Percentiles rank a stretch among this genome's conserved stretches.
phyloP scores from a whole-genome alignment of 306 rosid genomes.

The Malus asiatica region DNA sequence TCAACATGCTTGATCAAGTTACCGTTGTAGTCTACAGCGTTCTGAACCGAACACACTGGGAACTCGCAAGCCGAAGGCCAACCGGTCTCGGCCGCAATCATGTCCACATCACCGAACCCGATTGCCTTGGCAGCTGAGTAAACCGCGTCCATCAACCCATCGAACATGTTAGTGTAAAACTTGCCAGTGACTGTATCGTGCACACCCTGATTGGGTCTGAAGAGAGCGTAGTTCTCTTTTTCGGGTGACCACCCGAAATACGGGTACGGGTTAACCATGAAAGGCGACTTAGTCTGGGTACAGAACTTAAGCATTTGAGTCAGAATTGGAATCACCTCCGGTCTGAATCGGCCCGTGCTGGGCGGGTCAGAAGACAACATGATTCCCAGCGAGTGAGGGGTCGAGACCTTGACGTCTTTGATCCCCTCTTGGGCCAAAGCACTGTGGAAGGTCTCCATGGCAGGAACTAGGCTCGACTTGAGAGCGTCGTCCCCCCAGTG shows the following conservation, averaged over 20 bases:
- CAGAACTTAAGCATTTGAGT: slow-evolving; percentile 54
- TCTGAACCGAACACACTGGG: slow-evolving; percentile 48
- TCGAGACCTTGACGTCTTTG: slow-evolving; percentile 58
- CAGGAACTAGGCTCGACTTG: slow-evolving; percentile 51
- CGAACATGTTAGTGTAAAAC: slow-evolving; percentile 69
- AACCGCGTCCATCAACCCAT: slow-evolving; percentile 60
- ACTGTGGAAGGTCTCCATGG: slow-evolving; percentile 55
- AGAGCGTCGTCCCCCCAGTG: slow-evolving; percentile 48
- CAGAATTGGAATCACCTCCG: slow-evolving; percentile 33
- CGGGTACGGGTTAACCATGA: slow-evolving; percentile 91
- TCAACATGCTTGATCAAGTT: slow-evolving; percentile 46
- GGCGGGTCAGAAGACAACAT: slow-evolving; percentile 55
- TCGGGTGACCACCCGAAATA: slow-evolving; percentile 67
- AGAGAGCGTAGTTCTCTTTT: slow-evolving; percentile 43
- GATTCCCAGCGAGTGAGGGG: slow-evolving; percentile 72
- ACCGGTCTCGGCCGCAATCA: slow-evolving; percentile 72
- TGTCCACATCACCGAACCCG: slow-evolving; percentile 50
- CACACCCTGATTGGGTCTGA: slow-evolving; percentile 51
- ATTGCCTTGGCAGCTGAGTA: slow-evolving; percentile 54
- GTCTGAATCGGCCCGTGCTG: slow-evolving; percentile 59
- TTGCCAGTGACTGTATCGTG: slow-evolving; percentile 42
- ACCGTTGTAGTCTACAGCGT: slow-evolving; percentile 47
- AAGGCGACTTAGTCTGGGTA: slow-evolving; percentile 47
- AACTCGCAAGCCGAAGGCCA: slow-evolving; percentile 85
- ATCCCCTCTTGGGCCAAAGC: slow-evolving; percentile 63